Percentiles rank a stretch among this genome's conserved stretches.
Evolutionary conservation across 352 stramenopile genomes (phyloP).

Genomic region (Phytophthora megakarya): DNA sequence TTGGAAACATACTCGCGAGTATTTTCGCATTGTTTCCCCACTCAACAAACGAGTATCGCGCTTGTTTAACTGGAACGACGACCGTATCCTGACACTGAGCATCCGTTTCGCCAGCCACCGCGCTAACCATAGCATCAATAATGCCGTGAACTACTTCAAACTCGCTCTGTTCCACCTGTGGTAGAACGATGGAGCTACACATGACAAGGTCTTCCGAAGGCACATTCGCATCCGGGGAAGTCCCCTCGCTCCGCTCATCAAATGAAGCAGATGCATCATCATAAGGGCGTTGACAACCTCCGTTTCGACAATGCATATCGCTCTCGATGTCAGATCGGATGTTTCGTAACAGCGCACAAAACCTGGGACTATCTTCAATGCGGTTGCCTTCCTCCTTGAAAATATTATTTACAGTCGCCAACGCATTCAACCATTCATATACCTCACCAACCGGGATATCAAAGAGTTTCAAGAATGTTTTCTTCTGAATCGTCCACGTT

Average conservation of each 20-base stretch:
- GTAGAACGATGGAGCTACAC: background rate
- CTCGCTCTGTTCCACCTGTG: background rate
- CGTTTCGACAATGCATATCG: background rate
- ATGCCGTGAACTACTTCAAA: constrained; percentile 1
- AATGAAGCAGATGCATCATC: background rate
- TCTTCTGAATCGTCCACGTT: background rate
- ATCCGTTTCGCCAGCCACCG: background rate
- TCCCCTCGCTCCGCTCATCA: background rate
- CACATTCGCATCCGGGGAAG: background rate
- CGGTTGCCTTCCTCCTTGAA: constrained; percentile 12
- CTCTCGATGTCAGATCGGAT: background rate
- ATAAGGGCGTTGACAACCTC: background rate
- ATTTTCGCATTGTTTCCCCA: constrained; percentile 21
- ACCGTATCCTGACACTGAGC: background rate
- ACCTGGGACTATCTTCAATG: background rate
- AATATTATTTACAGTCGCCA: constrained; percentile 5
- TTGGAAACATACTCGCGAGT: constrained; percentile 14
- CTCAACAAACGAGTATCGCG: background rate
- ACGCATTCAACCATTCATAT: constrained; percentile 11
- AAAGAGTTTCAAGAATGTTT: constrained; percentile 11
- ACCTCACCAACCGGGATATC: background rate
- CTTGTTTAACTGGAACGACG: constrained; percentile 8
- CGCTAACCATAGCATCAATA: background rate
- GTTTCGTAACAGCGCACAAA: background rate
- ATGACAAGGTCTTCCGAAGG: background rate